Percentiles rank a stretch among this genome's conserved stretches.
These are phyloP conservation scores for Rhizopogon roseolus DNA, from an alignment of 768 basidiomycete genomes.

Conservation along the genomic window DNA sequence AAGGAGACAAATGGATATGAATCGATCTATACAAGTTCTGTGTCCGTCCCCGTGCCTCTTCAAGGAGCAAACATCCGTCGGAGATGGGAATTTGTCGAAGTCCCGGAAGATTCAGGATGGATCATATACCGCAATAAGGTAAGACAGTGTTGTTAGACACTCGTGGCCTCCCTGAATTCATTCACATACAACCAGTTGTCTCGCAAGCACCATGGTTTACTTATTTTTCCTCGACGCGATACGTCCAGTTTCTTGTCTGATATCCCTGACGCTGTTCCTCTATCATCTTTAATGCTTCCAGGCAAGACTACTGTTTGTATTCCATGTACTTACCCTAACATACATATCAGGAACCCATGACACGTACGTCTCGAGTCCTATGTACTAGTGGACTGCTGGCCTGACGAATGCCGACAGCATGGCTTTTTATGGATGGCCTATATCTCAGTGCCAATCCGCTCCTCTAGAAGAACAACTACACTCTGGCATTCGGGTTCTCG, in stretches of 20 bases:
- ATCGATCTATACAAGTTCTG: slow-evolving; percentile 1
- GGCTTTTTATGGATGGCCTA: slow-evolving; percentile 81
- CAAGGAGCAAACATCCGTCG: slow-evolving; percentile 21
- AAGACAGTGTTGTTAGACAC: slow-evolving; percentile 8
- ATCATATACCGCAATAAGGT: slow-evolving; percentile 52
- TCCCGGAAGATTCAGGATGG: slow-evolving; percentile 50
- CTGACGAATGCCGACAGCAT: slow-evolving; percentile 30
- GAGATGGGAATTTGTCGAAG: slow-evolving; percentile 41
- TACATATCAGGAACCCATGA: slow-evolving; percentile 55
- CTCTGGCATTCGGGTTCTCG: slow-evolving; percentile 77
- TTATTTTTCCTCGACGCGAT: slow-evolving; percentile 58
- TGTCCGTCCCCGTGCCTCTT: slow-evolving; percentile 15
- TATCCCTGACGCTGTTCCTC: slow-evolving; percentile 60
- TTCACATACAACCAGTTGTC: slow-evolving; percentile 33
- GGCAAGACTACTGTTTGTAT: slow-evolving; percentile 39
- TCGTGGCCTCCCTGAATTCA: neutral
- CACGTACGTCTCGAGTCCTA: slow-evolving; percentile 39
- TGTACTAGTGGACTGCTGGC: neutral
- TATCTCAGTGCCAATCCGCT: slow-evolving; percentile 84
- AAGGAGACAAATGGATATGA: slow-evolving; percentile 16
- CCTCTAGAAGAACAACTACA: slow-evolving; percentile 65
- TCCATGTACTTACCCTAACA: slow-evolving; percentile 7
- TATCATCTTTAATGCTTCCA: slow-evolving; percentile 76
- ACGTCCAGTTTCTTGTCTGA: slow-evolving; percentile 52
- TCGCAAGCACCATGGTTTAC: slow-evolving; percentile 38